A percentile compares a stretch with the other conserved stretches of the same genome.
Conservation (phyloP, 495 filamentous ascomycete genomes). For the Cercophora sp. region DNA sequence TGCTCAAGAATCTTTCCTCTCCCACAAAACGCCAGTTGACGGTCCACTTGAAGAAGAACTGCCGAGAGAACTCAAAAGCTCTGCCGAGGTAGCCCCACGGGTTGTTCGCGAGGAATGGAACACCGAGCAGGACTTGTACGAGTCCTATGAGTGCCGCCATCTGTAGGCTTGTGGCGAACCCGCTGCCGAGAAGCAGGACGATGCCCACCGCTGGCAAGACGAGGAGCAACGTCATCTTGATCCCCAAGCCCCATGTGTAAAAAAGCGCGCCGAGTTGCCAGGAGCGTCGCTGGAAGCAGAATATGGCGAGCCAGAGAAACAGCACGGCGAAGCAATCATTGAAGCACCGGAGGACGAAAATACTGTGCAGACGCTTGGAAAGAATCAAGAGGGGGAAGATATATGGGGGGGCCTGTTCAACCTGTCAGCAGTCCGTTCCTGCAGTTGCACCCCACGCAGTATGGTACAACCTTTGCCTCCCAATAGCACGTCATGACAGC, state of each 20-base stretch:
- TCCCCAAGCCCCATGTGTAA: slow-evolving; percentile 75
- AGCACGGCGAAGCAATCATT: slow-evolving; percentile 88
- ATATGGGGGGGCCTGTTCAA: slow-evolving; percentile 78
- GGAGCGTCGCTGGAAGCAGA: slow-evolving; percentile 62
- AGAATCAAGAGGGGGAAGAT: slow-evolving; percentile 81
- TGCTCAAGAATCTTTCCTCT: slow-evolving; percentile 77
- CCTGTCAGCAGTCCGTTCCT: slow-evolving; percentile 8
- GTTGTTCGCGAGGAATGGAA: slow-evolving; percentile 70
- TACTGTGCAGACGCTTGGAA: slow-evolving; percentile 89
- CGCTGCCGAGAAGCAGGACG: slow-evolving; percentile 65
- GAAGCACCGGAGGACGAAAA: slow-evolving; percentile 89
- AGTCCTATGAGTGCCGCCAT: slow-evolving; percentile 68
- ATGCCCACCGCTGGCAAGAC: slow-evolving; percentile 74
- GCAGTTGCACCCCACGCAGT: background rate
- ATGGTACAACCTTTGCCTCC: slow-evolving; percentile 54
- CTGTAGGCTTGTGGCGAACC: slow-evolving; percentile 56
- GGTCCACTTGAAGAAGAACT: slow-evolving; percentile 96
- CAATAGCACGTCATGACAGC: slow-evolving; percentile 81
- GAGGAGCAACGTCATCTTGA: slow-evolving; percentile 91
- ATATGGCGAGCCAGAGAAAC: slow-evolving; percentile 77
- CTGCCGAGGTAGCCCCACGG: slow-evolving; percentile 66
- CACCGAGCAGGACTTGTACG: slow-evolving; percentile 69
- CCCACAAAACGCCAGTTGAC: slow-evolving; percentile 96
- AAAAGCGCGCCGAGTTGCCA: slow-evolving; percentile 68
- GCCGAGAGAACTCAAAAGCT: slow-evolving; percentile 84